Evolutionary conservation across 176 grass and related monocot species (phyloP).

Genomic region (Eragrostis nindensis): DNA sequence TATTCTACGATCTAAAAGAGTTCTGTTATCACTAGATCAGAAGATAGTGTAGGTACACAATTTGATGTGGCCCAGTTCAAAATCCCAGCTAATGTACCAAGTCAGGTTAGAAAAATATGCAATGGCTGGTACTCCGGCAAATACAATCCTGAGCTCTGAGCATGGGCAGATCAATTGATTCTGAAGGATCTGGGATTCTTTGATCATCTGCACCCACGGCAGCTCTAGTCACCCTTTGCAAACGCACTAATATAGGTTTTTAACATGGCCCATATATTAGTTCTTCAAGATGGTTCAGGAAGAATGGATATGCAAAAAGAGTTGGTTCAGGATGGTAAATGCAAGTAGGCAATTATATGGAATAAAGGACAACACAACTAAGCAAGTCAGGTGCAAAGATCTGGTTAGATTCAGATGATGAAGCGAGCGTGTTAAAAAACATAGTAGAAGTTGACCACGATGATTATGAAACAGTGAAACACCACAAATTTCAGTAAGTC

Average conservation of each 20-base stretch:
- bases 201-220: no score
- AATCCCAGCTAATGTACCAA: no score
- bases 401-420: background rate
- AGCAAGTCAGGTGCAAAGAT: background rate
- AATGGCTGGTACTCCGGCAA: no score
- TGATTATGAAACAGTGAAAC: background rate
- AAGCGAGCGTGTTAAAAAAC: background rate
- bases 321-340: background rate
- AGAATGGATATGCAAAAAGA: background rate
- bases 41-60: background rate
- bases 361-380: background rate
- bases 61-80: background rate
- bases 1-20: no score
- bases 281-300: no score
- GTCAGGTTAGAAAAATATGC: no score
- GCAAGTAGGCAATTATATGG: background rate
- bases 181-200: no score
- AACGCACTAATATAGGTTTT: no score
- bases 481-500: background rate
- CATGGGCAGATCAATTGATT: no score
- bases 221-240: no score
- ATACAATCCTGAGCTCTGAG: no score
- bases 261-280: background rate
- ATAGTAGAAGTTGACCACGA: background rate
- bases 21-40: no score